Conservation (phyloP, 2,329 filamentous ascomycete genomes). For the Penicillium sp. region DNA sequence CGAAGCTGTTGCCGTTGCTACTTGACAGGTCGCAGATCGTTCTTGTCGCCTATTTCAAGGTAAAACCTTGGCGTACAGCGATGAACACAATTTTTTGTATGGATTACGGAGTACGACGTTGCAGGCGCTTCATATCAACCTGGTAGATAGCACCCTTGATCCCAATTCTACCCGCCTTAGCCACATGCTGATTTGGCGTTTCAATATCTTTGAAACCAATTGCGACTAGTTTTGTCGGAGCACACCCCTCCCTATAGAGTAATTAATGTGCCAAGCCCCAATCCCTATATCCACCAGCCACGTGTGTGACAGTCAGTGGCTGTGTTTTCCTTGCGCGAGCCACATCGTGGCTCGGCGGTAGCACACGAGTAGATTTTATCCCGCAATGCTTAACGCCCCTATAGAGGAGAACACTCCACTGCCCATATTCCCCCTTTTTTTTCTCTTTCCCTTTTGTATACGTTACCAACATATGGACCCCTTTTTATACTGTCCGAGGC, state of each 20-base stretch:
- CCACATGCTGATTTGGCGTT: not conserved
- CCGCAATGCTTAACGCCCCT: not conserved
- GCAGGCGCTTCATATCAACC: not conserved
- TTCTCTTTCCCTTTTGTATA: not conserved
- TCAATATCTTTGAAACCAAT: not conserved
- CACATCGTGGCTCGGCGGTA: conserved; percentile 20
- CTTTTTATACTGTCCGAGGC: not conserved
- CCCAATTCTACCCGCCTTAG: not conserved
- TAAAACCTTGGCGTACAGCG: not conserved
- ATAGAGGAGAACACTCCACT: conserved; percentile 5
- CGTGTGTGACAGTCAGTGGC: conserved; percentile 26
- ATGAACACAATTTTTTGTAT: not conserved
- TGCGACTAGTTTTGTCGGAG: not conserved
- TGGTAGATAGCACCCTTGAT: not conserved
- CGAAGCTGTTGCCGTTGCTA: not conserved
- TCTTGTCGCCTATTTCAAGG: not conserved
- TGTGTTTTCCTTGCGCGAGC: conserved; percentile 17
- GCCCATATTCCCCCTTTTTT: not conserved
- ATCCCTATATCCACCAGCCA: conserved; percentile 15
- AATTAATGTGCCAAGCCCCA: not conserved
- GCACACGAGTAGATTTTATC: not conserved
- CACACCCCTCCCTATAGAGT: not conserved
- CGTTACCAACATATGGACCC: not conserved
- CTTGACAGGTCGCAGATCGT: not conserved
- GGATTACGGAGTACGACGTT: not conserved